Base-by-base conservation (phyloP, 495 filamentous ascomycete genomes). In the Aspergillus kassunensis region DNA sequence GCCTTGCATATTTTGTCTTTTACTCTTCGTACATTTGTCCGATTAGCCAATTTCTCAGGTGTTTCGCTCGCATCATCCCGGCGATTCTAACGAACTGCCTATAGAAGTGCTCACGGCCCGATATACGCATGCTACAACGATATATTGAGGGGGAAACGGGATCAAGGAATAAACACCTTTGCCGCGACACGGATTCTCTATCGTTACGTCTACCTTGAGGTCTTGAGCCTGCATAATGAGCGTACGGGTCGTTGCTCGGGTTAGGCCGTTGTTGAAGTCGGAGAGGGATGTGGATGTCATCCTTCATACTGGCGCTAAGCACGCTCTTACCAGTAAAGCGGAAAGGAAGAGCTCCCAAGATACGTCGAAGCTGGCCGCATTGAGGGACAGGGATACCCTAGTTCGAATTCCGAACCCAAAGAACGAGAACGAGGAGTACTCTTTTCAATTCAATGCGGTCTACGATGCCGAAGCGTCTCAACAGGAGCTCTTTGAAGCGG, bases 371-470 rank as follows among this genome's bases (percentile, higher is more conserved):
- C 39, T 71, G 36, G 78, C 81, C 6, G 65, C 69, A 34, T 54
- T 74, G 43, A 65, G 66, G 37, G 80, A 86, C 30, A 80, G 81
- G 9, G 69, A 75, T 56, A 91, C 82, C 10, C 67, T 91, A 11
- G 83, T 98, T 56, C 86, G 88, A 56, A 96, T 98, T 61, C 93
- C 93, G 18, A 97, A 90, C 67, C 91, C 92, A 0, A 96, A 91
- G 73, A 96, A 97, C 54, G 87, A 88, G 54, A 75, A 80, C 6
- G 93, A 98, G 63, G 85, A 89, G 52, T 98, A 92, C 68, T 87
- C 87, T 19, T 98, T 97, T 62, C 84, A 91, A 24, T 98, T 97
- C 80, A 96, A 91, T 76, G 80, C 88, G 37, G 92, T 97, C 31
- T 96, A 97, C 67, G 89, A 88, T 55, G 79, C 84, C 51, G 66